Conservation (phyloP, 257 asterid genomes). For the Solanum bulbocastanum region DNA sequence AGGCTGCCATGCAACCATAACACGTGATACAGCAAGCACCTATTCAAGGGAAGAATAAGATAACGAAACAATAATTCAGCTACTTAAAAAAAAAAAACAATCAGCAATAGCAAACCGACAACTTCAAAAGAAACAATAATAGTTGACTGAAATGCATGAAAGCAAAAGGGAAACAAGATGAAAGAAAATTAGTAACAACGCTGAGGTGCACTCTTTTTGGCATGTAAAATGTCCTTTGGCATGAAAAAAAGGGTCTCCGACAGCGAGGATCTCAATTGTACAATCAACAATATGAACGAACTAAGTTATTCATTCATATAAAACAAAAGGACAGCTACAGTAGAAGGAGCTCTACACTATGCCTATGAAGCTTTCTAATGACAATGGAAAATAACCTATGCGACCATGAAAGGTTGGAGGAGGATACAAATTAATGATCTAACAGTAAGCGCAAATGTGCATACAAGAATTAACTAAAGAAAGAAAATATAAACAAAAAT, state of each 20-base stretch:
- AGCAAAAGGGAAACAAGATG: not conserved
- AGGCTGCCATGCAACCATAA: constrained; percentile 99
- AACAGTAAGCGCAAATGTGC: not conserved
- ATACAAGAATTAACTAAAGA: not conserved
- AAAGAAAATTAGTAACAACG: not conserved
- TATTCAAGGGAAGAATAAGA: constrained; percentile 15
- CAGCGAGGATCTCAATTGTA: not conserved
- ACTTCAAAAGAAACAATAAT: not conserved
- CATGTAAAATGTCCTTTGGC: not conserved
- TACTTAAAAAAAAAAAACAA: not conserved
- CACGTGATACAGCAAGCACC: constrained; percentile 97
- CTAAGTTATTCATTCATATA: not conserved
- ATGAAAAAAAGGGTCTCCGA: not conserved
- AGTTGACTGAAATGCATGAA: not conserved
- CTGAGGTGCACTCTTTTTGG: not conserved
- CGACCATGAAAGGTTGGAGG: not conserved
- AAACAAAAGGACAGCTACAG: not conserved
- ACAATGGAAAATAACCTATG: not conserved
- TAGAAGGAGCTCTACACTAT: not conserved
- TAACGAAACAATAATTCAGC: not conserved
- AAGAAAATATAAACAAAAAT: not conserved
- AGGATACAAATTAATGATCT: not conserved
- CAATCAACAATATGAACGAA: not conserved
- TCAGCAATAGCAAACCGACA: not conserved
- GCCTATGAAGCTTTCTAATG: not conserved